Evolutionary conservation across 306 rosid species (phyloP).

Genomic region (Cercis canadensis): DNA sequence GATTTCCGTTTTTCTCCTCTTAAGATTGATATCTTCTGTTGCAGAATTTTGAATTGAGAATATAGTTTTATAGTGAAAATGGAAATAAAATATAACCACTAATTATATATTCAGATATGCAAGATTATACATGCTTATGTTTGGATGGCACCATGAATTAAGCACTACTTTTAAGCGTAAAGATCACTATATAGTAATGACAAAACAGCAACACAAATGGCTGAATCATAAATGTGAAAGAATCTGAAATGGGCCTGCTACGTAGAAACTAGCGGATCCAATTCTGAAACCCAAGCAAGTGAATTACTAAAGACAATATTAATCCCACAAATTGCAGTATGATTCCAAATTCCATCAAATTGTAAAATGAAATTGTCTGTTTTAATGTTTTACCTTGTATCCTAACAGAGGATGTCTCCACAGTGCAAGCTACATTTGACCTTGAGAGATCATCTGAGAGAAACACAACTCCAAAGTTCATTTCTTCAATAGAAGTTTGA

Average conservation of each 20-base stretch:
- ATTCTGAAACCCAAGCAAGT: constrained; percentile 18
- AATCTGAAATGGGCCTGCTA: constrained; percentile 15
- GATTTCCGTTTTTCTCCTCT: constrained; percentile 55
- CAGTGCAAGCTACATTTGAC: constrained; percentile 37
- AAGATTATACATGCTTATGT: constrained; percentile 8
- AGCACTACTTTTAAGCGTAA: constrained; percentile 14
- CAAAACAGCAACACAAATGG: constrained; percentile 3
- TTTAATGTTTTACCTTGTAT: constrained; percentile 54
- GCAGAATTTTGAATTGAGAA: constrained; percentile 12
- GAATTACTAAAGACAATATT: not conserved
- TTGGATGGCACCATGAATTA: constrained; percentile 13
- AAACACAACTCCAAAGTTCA: constrained; percentile 54
- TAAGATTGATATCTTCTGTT: constrained; percentile 59
- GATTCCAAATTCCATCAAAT: no score
- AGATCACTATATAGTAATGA: constrained; percentile 18
- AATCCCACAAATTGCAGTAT: constrained; percentile 22
- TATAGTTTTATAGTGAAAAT: constrained; percentile 6
- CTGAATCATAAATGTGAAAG: constrained; percentile 2
- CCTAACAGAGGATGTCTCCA: constrained; percentile 47
- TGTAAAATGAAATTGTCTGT: constrained; percentile 27
- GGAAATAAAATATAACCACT: not conserved
- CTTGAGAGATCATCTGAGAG: constrained; percentile 44
- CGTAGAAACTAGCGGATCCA: constrained; percentile 16
- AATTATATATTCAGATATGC: not conserved
- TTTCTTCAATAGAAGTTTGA: constrained; percentile 57